Evolutionary conservation across 768 basidiomycete genomes (phyloP).

Genomic region (Suillus luteus): DNA sequence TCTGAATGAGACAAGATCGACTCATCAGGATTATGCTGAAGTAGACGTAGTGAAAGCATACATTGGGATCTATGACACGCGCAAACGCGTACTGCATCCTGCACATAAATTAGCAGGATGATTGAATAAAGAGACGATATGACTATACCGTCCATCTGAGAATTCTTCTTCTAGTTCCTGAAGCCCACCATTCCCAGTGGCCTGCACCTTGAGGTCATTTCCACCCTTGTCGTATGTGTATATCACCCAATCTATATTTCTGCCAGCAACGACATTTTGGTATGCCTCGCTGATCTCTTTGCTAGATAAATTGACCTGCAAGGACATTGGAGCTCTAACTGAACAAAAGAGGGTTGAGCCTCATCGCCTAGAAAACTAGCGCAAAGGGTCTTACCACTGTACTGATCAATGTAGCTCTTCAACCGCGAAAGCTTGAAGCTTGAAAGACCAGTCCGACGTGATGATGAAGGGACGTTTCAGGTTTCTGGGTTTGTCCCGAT

Average conservation of each 20-base stretch:
- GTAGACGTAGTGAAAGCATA: conserved; percentile 35
- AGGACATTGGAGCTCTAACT: conserved; percentile 54
- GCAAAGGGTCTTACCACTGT: neutral
- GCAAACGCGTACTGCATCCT: conserved; percentile 96
- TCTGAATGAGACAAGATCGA: conserved; percentile 44
- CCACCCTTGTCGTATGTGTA: conserved; percentile 80
- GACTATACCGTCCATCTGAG: conserved; percentile 80
- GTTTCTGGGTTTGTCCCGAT: conserved; percentile 3
- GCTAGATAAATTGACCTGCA: conserved; percentile 78
- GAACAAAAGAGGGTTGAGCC: neutral
- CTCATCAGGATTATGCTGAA: neutral
- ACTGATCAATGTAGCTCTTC: neutral
- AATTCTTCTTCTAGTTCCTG: conserved; percentile 95
- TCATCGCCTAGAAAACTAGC: neutral
- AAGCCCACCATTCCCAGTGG: conserved; percentile 82
- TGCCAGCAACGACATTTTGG: conserved; percentile 68
- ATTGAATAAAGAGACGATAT: conserved; percentile 6
- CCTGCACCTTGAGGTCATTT: conserved; percentile 87
- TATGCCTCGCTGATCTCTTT: conserved; percentile 74
- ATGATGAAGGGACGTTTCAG: conserved; percentile 11
- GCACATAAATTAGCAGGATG: conserved; percentile 14
- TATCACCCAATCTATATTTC: conserved; percentile 73
- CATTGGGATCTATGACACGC: conserved; percentile 83
- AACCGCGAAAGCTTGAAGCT: neutral
- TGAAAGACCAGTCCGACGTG: neutral